Conservation (phyloP, 768 basidiomycete genomes). For the Suillus brevipes region DNA sequence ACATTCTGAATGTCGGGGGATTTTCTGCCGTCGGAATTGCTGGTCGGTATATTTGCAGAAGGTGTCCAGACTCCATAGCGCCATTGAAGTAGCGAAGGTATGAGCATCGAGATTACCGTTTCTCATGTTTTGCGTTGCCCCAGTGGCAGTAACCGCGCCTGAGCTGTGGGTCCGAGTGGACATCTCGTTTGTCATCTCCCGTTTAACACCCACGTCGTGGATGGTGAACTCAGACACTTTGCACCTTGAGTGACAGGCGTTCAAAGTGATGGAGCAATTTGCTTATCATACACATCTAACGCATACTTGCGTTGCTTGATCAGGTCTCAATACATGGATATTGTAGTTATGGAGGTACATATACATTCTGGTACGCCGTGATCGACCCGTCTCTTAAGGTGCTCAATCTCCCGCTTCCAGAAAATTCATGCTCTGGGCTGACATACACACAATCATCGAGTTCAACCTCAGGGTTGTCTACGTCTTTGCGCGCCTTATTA, state of each 20-base stretch:
- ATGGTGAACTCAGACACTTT: conserved; percentile 18
- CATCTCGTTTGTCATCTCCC: conserved; percentile 15
- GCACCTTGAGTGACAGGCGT: conserved; percentile 23
- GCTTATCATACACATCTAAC: conserved; percentile 25
- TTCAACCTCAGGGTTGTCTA: conserved; percentile 22
- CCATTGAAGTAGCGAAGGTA: too few species aligned
- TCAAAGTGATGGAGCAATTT: conserved; percentile 32
- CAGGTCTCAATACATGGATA: background rate
- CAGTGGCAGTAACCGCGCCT: conserved; percentile 28
- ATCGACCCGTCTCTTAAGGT: conserved; percentile 1
- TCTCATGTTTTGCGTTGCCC: conserved; percentile 16
- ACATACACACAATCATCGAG: conserved; percentile 16
- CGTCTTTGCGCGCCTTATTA: background rate
- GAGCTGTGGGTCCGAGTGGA: conserved; percentile 30
- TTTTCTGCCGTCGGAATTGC: background rate
- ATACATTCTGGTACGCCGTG: background rate
- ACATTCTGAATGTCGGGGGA: too few species aligned
- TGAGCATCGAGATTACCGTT: background rate
- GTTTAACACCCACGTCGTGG: conserved; percentile 27
- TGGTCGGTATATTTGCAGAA: background rate
- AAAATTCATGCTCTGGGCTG: conserved; percentile 12
- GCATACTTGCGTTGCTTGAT: conserved; percentile 19
- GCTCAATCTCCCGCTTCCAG: conserved; percentile 18
- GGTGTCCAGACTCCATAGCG: too few species aligned
- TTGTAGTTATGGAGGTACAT: background rate